Conservation (phyloP, 148 eudicot genomes). For the Persicaria tinctoria region DNA sequence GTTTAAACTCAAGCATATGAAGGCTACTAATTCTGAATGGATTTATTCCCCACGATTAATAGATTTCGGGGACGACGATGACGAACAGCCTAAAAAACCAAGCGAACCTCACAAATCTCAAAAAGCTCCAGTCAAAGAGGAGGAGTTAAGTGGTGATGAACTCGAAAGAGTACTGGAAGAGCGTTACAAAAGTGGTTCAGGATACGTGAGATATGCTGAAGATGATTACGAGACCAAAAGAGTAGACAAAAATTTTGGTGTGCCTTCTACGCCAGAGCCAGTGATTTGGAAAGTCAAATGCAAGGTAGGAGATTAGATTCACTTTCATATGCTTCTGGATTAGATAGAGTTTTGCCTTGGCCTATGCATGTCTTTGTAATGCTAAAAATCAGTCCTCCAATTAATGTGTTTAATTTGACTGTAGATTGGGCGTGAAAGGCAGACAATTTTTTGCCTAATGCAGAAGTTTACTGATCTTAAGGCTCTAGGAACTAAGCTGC, state of each 20-base stretch:
- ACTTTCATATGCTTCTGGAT: background rate
- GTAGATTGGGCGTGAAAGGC: constrained; percentile 95
- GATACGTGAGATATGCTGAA: constrained; percentile 66
- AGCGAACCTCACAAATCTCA: constrained; percentile 41
- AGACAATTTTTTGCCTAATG: constrained; percentile 79
- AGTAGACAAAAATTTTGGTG: constrained; percentile 26
- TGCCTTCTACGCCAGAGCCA: constrained; percentile 49
- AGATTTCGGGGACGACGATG: constrained; percentile 51
- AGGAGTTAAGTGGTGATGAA: constrained; percentile 73
- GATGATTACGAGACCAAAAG: constrained; percentile 46
- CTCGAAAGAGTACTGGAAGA: constrained; percentile 61
- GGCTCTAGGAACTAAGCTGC: constrained; percentile 60
- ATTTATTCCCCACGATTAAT: constrained; percentile 10
- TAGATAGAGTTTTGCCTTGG: background rate
- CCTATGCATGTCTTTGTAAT: background rate
- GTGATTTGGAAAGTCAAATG: constrained; percentile 92
- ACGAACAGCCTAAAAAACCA: constrained; percentile 22
- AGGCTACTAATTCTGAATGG: background rate
- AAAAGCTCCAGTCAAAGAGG: constrained; percentile 58
- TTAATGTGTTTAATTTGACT: constrained; percentile 10
- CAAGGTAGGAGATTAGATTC: constrained; percentile 45
- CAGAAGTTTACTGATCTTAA: constrained; percentile 75
- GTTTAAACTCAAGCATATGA: background rate
- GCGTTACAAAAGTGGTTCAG: constrained; percentile 67
- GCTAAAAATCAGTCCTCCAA: constrained; percentile 10